phyloP scores from a whole-genome alignment of 1,284 basidiomycete genomes.

The Boletus holoroseus region DNA sequence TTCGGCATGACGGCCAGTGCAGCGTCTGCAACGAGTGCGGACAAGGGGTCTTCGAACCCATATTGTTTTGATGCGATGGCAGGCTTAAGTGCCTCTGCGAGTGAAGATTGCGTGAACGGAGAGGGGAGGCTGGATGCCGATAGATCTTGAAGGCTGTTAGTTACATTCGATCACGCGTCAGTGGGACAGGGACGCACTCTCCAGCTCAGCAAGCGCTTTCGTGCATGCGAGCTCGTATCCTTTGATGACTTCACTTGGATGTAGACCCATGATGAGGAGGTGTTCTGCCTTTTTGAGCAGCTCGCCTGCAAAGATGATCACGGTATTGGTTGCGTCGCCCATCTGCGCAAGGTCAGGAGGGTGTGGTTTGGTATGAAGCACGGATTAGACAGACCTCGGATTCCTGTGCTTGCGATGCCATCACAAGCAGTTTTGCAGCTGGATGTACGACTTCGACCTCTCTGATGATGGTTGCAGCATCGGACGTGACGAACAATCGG shows the following conservation, averaged over 20 bases:
- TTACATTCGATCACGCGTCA: conserved; percentile 1
- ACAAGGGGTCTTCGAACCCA: conserved; percentile 82
- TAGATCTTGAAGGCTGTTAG: conserved; percentile 44
- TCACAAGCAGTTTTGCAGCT: conserved; percentile 93
- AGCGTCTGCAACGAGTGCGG: conserved; percentile 88
- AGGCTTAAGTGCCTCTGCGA: conserved; percentile 81
- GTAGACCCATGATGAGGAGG: conserved; percentile 92
- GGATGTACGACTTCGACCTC: conserved; percentile 99
- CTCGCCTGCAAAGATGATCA: conserved; percentile 94
- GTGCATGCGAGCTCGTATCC: conserved; percentile 93
- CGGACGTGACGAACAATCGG: conserved; percentile 93
- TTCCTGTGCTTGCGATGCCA: conserved; percentile 97
- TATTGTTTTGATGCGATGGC: conserved; percentile 98
- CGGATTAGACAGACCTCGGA: conserved; percentile 59
- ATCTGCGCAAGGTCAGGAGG: conserved; percentile 48
- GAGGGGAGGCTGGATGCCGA: conserved; percentile 64
- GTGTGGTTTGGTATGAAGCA: not conserved
- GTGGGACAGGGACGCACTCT: conserved; percentile 57
- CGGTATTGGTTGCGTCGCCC: conserved; percentile 96
- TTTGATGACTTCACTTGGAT: conserved; percentile 90
- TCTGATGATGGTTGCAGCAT: conserved; percentile 97
- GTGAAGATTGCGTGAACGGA: conserved; percentile 73
- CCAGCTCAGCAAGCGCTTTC: conserved; percentile 84
- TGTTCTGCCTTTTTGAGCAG: conserved; percentile 92
- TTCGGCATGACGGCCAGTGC: conserved; percentile 86